Base-by-base conservation (phyloP, 495 filamentous ascomycete genomes). In the Aspergillus olivimuriae region DNA sequence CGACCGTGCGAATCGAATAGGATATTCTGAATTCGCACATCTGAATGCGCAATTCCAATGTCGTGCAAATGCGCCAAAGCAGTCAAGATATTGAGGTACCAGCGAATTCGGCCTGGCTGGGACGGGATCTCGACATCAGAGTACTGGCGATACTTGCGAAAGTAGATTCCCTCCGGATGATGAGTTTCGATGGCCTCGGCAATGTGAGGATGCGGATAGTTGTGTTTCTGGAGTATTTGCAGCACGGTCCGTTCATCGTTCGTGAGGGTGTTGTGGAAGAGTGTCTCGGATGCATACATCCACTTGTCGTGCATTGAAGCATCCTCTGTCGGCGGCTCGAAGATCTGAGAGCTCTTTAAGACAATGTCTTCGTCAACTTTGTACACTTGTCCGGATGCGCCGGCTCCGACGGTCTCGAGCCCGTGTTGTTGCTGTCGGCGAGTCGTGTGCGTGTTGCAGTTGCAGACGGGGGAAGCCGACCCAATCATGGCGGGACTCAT, bases 151-250 rank as follows among this genome's bases (percentile, higher is more conserved):
- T 53, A 55, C 39, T 39, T 55, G 41, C 52, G 44, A 31, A 59
- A 41, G 41, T 49, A 56, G 20, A 55, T 33, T 17, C 56, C 52
- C 38, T 59, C 49, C 14, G 38, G 41, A 16, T 55, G 47, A 40
- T 46, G 43, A 22, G 47, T 47, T 42, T 59, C 52, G 44, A 55
- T 48, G 34, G 46, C 43, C 4, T 41, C 39, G 6, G 31, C 12
- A 14, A 34, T 34, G 14, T 34, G 6, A 15, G 35, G 35, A 22
- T 38, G 35, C 15, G 35, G 35, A 28, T 5, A 28, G 6, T 28
- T 28, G 9, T 21, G 14, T 14, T 9, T 22, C 16, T 18, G 15
- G 14, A 38, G 35, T 4, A 38, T 14, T 16, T 22, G 14, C 6
- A 38, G 6, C 4, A 38, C 12, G 18, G 35, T 38, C 18, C 19